phyloP scores from a whole-genome alignment of 2,329 filamentous ascomycete genomes.

The Claviceps citrina region DNA sequence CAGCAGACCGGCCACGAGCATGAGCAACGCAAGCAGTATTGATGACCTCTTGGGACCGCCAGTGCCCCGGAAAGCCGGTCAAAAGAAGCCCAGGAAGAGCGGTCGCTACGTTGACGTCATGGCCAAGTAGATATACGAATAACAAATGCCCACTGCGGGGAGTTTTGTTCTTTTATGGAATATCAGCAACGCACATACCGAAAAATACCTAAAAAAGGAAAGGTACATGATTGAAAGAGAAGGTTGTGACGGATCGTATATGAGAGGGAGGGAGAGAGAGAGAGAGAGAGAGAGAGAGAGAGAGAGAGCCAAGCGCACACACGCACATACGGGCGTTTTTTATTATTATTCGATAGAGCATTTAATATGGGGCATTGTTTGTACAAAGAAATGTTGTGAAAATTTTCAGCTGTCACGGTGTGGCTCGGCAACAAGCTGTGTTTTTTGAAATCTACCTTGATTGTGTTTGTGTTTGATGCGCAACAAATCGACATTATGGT shows the following conservation, averaged over 20 bases:
- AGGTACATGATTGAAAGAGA: not conserved
- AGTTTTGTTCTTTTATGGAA: not conserved
- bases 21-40: conserved; percentile 87
- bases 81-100: conserved; percentile 62
- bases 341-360: too few species aligned
- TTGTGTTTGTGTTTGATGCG: not conserved
- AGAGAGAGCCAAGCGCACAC: not conserved
- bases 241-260: not conserved
- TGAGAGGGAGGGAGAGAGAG: not conserved
- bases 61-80: conserved; percentile 48
- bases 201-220: not conserved
- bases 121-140: conserved; percentile 39
- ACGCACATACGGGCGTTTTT: conserved; percentile 3
- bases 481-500: not conserved
- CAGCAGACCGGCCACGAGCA: conserved; percentile 58
- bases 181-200: not conserved
- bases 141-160: too few species aligned
- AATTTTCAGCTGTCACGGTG: not conserved
- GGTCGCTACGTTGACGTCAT: conserved; percentile 93
- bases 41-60: conserved; percentile 77
- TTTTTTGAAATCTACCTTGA: too few species aligned
- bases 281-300: not conserved
- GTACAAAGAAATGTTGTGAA: conserved; percentile 4
- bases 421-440: too few species aligned
- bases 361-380: conserved; percentile 2